Percentiles rank a stretch among this genome's conserved stretches.
Conservation (phyloP, 106 monocot species). For the Dactylorhiza incarnata region DNA sequence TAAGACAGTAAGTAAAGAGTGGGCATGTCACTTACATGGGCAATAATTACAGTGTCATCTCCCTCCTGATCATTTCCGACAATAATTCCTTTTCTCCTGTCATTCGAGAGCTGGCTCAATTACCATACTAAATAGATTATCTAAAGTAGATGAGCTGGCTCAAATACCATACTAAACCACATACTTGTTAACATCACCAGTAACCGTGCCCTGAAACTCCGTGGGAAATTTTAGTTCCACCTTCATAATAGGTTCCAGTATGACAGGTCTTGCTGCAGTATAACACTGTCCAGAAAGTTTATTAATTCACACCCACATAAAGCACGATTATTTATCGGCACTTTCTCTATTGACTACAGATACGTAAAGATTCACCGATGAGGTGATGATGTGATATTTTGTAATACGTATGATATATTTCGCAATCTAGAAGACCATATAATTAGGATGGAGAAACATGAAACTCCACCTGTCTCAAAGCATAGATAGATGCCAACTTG, state of each 20-base stretch:
- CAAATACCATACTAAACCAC: constrained; percentile 10
- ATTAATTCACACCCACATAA: background rate
- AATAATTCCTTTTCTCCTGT: constrained; percentile 97
- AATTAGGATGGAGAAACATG: background rate
- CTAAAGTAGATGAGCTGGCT: background rate
- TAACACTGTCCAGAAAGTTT: constrained; percentile 53
- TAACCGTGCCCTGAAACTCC: constrained; percentile 95
- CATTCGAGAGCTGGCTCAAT: constrained; percentile 9
- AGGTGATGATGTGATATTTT: background rate
- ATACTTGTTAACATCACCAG: constrained; percentile 97
- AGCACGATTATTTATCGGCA: background rate
- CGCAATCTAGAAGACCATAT: background rate
- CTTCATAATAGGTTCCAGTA: constrained; percentile 92
- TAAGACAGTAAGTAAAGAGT: background rate
- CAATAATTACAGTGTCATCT: constrained; percentile 79
- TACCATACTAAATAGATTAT: background rate
- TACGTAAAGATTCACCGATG: background rate
- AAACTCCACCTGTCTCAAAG: constrained; percentile 81
- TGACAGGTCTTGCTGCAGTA: constrained; percentile 76
- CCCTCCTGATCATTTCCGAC: constrained; percentile 97
- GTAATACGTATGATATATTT: background rate
- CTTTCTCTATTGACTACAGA: background rate
- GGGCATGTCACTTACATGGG: constrained; percentile 53
- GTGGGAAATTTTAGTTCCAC: constrained; percentile 93
- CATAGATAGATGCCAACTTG: constrained; percentile 93